Evolutionary conservation across 2,329 filamentous ascomycete genomes (phyloP).

Genomic region (Immersiporthe knoxdaviesiana): DNA sequence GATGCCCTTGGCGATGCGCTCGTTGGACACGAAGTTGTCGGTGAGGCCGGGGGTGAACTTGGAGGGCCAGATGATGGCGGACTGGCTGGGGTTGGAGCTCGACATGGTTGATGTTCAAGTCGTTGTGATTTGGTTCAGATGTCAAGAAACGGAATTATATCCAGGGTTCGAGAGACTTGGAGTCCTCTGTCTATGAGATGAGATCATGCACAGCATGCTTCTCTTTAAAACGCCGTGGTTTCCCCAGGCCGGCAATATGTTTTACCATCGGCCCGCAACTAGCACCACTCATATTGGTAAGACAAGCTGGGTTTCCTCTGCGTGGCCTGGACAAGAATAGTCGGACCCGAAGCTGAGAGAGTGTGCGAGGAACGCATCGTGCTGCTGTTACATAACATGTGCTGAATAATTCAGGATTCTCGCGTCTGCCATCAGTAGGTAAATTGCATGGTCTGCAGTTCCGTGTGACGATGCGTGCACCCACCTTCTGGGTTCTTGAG

Average conservation of each 20-base stretch:
- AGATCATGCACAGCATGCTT: background rate
- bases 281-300: conserved; percentile 2
- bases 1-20: conserved; percentile 36
- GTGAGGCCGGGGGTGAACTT: conserved; percentile 37
- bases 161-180: background rate
- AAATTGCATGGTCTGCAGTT: too few species aligned
- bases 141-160: too few species aligned
- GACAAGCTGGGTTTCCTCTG: background rate
- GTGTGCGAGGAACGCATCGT: background rate
- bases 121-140: too few species aligned
- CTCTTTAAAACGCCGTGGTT: background rate
- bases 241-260: background rate
- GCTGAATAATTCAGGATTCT: background rate
- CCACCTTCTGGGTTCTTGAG: background rate
- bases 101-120: conserved; percentile 15
- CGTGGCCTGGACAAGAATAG: background rate
- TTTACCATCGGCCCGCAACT: background rate
- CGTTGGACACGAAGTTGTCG: conserved; percentile 39
- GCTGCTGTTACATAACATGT: background rate
- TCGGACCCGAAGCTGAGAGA: background rate
- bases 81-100: conserved; percentile 37
- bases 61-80: conserved; percentile 35
- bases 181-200: background rate
- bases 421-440: background rate
- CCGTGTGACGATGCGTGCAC: background rate